These are phyloP conservation scores for Neobulgaria alba DNA, from an alignment of 2,329 filamentous ascomycete genomes.

Conservation along the genomic window DNA sequence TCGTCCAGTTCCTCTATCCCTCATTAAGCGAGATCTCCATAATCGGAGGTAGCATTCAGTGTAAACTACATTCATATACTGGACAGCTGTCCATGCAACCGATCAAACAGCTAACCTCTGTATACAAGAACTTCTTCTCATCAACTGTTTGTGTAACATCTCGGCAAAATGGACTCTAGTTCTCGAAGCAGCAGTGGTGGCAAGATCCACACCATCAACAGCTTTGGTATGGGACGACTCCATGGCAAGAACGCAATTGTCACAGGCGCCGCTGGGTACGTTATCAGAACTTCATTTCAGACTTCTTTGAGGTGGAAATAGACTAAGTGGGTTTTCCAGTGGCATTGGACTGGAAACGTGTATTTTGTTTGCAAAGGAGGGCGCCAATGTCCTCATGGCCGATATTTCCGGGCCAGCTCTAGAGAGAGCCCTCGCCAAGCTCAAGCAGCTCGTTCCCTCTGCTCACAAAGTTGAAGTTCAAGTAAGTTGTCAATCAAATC, in stretches of 20 bases:
- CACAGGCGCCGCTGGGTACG: conserved; percentile 62
- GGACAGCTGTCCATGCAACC: too few species aligned
- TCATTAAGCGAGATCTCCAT: too few species aligned
- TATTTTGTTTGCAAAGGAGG: conserved; percentile 64
- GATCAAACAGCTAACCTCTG: too few species aligned
- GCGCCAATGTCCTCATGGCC: conserved; percentile 61
- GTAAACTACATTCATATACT: too few species aligned
- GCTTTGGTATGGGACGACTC: conserved; percentile 29
- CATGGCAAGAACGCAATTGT: conserved; percentile 40
- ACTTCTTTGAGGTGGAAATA: neutral
- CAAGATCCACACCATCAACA: conserved; percentile 27
- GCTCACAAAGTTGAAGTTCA: conserved; percentile 40
- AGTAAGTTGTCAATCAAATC: conserved; percentile 9
- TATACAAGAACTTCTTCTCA: too few species aligned
- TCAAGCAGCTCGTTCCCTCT: conserved; percentile 48
- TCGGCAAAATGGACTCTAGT: neutral
- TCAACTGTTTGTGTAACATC: too few species aligned
- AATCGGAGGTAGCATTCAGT: too few species aligned
- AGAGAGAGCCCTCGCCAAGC: conserved; percentile 50
- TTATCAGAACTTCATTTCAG: conserved; percentile 12
- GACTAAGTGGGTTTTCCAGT: conserved; percentile 30
- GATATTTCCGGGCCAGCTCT: conserved; percentile 60
- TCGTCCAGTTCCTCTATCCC: too few species aligned
- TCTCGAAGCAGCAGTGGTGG: conserved; percentile 11
- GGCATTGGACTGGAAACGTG: conserved; percentile 69